A percentile compares a stretch with the other conserved stretches of the same genome.
Evolutionary conservation across 176 grass and related monocot species (phyloP).

Genomic region (Avena insularis): DNA sequence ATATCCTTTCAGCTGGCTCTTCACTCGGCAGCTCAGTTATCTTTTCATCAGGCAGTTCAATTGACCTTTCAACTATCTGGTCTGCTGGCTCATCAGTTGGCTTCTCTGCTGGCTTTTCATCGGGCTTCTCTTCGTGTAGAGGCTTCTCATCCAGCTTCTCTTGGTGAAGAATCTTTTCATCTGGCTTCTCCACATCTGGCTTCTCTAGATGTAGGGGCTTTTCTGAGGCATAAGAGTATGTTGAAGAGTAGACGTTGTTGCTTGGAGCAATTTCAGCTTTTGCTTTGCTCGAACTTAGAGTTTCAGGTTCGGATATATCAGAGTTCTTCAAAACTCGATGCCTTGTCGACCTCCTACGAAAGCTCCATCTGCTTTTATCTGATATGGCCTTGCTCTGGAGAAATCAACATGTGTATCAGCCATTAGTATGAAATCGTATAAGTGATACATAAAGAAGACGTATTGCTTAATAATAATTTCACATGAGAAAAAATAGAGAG

Average conservation of each 20-base stretch:
- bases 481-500: conserved; percentile 13
- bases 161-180: conserved; percentile 48
- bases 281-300: conserved; percentile 83
- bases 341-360: conserved; percentile 91
- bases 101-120: conserved; percentile 46
- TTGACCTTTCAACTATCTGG: conserved; percentile 52
- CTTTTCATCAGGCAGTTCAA: conserved; percentile 51
- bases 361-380: conserved; percentile 97
- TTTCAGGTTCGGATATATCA: conserved; percentile 73
- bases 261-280: conserved; percentile 63
- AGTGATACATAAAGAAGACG: neutral
- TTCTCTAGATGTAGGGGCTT: conserved; percentile 64
- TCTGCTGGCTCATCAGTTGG: conserved; percentile 52
- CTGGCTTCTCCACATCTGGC: conserved; percentile 48
- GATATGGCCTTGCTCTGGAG: conserved; percentile 81
- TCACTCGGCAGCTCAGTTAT: conserved; percentile 31
- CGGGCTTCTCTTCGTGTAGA: conserved; percentile 35
- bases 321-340: conserved; percentile 87
- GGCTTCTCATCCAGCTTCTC: conserved; percentile 54
- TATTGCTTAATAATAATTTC: neutral
- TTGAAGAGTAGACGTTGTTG: conserved; percentile 62
- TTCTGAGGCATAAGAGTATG: conserved; percentile 74
- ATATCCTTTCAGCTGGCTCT: conserved; percentile 42
- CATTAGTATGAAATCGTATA: conserved; percentile 6
- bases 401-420: conserved; percentile 20